These are phyloP conservation scores for Botrytis deweyae DNA, from an alignment of 2,329 filamentous ascomycete species.

Conservation along the genomic window DNA sequence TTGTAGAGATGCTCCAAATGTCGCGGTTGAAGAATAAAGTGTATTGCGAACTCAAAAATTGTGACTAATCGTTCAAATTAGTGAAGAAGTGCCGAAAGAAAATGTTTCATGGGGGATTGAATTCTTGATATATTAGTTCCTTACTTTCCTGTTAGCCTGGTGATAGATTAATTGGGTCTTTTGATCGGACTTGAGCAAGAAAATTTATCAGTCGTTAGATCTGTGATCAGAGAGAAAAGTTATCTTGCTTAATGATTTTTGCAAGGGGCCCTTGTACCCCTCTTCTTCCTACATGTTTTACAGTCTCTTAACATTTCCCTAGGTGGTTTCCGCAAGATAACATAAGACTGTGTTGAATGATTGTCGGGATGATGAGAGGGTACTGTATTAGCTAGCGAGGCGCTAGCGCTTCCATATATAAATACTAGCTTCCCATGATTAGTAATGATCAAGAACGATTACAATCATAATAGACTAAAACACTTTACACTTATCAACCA, in stretches of 20 bases:
- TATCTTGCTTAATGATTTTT: not conserved
- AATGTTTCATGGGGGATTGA: no score
- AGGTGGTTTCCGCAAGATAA: not conserved
- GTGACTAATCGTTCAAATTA: no score
- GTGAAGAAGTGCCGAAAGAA: no score
- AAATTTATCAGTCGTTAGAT: not conserved
- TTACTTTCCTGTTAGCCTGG: not conserved
- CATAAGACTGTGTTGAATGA: not conserved
- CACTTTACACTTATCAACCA: no score
- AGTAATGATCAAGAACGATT: no score
- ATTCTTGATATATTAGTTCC: not conserved
- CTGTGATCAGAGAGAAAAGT: not conserved
- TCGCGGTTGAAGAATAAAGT: not conserved
- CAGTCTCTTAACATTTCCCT: not conserved
- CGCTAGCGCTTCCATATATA: no score
- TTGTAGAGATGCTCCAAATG: not conserved
- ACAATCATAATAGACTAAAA: no score
- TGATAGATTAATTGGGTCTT: not conserved
- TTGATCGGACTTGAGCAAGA: not conserved
- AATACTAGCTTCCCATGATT: no score
- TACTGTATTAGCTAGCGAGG: no score
- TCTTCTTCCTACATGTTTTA: not conserved
- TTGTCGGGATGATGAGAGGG: not conserved
- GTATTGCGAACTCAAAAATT: no score
- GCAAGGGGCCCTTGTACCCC: not conserved